Evolutionary conservation across 2,329 filamentous ascomycete species (phyloP).

Genomic region (Akanthomyces muscarius): DNA sequence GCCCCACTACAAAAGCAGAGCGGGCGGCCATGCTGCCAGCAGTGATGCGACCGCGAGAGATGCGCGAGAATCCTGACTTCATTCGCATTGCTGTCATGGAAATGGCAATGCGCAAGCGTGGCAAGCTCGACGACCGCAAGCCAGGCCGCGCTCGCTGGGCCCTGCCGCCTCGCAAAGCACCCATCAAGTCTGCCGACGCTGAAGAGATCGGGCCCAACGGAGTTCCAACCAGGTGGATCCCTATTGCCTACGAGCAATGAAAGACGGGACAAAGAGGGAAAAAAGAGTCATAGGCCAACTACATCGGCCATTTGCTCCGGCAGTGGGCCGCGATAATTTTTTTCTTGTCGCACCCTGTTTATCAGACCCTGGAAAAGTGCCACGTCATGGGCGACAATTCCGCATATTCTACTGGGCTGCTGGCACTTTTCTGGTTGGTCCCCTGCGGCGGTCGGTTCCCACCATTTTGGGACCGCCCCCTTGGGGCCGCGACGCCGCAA

Average conservation of each 20-base stretch:
- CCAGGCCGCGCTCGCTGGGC: conserved; percentile 66
- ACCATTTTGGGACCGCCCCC: background rate
- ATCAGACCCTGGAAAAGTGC: background rate
- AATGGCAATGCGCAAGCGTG: conserved; percentile 64
- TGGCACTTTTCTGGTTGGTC: too few relatives aligned
- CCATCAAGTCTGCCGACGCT: conserved; percentile 33
- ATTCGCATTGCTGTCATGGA: conserved; percentile 69
- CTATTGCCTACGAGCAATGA: conserved; percentile 22
- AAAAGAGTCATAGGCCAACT: background rate
- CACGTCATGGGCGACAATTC: conserved; percentile 6
- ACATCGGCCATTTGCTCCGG: background rate
- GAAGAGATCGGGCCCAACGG: conserved; percentile 57
- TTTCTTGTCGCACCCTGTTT: background rate
- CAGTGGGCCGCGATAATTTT: background rate
- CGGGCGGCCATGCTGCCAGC: conserved; percentile 26
- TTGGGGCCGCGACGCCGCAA: background rate
- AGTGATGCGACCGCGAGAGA: conserved; percentile 59
- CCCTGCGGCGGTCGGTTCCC: background rate
- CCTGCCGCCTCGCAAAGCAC: conserved; percentile 59
- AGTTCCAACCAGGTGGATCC: conserved; percentile 57
- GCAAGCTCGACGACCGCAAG: conserved; percentile 62
- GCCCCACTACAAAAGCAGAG: conserved; percentile 16
- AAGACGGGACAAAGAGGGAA: background rate
- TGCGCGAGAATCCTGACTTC: conserved; percentile 67
- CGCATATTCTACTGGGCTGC: background rate